Evolutionary conservation across 495 filamentous ascomycete species (phyloP).

Genomic region (Penicillium flavigenum): DNA sequence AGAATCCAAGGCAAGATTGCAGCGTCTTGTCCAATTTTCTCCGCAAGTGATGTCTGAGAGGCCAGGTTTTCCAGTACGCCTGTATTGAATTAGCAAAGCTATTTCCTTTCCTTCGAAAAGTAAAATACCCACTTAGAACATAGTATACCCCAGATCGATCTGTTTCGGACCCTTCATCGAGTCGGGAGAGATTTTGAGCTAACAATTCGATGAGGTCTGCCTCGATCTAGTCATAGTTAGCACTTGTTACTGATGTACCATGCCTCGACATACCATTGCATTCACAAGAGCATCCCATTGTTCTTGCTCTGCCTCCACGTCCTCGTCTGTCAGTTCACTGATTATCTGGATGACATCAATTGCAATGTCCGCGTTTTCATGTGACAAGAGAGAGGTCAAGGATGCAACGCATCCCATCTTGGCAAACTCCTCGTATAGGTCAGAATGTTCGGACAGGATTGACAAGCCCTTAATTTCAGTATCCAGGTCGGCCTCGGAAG

Average conservation of each 20-base stretch:
- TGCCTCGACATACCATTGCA: constrained; percentile 56
- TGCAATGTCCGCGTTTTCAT: constrained; percentile 97
- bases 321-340: constrained; percentile 90
- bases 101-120: background rate
- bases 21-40: constrained; percentile 66
- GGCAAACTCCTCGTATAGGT: constrained; percentile 80
- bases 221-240: constrained; percentile 54
- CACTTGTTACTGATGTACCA: background rate
- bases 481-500: constrained; percentile 88
- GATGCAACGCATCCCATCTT: constrained; percentile 73
- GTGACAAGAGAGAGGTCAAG: constrained; percentile 77
- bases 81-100: constrained; percentile 25
- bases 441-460: constrained; percentile 82
- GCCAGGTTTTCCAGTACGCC: constrained; percentile 83
- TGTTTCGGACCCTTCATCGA: constrained; percentile 76
- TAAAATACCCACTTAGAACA: constrained; percentile 56
- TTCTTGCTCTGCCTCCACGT: constrained; percentile 77
- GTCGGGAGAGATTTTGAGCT: constrained; percentile 74
- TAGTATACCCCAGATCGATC: constrained; percentile 87
- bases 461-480: constrained; percentile 84
- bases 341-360: constrained; percentile 91
- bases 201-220: constrained; percentile 82
- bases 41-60: constrained; percentile 63
- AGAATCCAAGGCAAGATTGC: constrained; percentile 74
- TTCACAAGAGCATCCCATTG: constrained; percentile 84